Evolutionary conservation across 2,329 filamentous ascomycete genomes (phyloP), one percentile per base, ranked within the genome.

Genomic region (Anisogramma anomala): DNA sequence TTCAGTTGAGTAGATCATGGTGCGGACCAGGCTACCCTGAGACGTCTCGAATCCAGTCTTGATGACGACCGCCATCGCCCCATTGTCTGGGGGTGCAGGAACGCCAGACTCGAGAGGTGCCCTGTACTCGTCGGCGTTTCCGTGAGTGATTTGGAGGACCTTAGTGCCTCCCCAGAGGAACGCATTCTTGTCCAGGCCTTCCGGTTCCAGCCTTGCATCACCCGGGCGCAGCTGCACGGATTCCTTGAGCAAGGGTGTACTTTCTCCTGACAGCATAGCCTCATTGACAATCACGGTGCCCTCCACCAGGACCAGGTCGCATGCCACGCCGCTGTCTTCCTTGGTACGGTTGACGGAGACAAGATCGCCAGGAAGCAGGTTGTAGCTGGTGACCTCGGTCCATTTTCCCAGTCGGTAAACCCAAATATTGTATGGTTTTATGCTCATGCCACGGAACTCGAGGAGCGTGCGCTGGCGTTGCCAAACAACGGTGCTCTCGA

Each of bases 1-100:
- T 63, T 98, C 91, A 2, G 91, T 98, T 1, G 93, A 95, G 68
- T 94, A 98, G 56, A 98, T 98, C 91, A 98, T 98, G 52, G 91
- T 98, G 48, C 91, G 84, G 46, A 98, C 91, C 46, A 98, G 75
- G 62, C 87, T 95, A 49, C 91, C 91, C 64, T 98, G 93, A 42
- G 89, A 96, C 9, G 91, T 98, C 65, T 98, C 93, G 55, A 98
- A 98, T 10, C 91, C 91, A 40, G 91, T 98, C 74, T 95, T 96
- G 56, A 88, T 82, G 33, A 98, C 86, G 48, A 98, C 76, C 47
- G 88, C 91, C 69, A 96, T 76, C 26, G 88, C 91, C 39, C 91
- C 91, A 53, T 91, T 85, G 61, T 98, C 91, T 0, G 93, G 91
- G 26, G 91, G 82, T n/a, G 77, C 56, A 13, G 82, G 78, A 10